phyloP scores from a whole-genome alignment of 2,329 filamentous ascomycete species.

The Plenodomus lindquistii region DNA sequence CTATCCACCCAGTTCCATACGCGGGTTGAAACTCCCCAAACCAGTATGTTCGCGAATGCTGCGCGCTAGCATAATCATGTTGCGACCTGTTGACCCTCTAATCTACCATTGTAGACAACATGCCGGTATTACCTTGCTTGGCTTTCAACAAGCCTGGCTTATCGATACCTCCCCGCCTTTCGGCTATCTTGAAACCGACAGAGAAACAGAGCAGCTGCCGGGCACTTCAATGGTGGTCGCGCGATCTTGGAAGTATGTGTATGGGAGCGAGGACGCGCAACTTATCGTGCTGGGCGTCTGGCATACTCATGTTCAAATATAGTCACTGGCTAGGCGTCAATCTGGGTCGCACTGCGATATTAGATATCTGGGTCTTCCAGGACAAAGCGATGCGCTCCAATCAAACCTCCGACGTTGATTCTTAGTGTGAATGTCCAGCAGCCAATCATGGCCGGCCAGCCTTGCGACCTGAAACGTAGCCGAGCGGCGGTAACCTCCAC shows the following conservation, averaged over 20 bases:
- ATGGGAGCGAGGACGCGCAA: background rate
- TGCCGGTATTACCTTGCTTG: background rate
- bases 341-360: conserved; percentile 16
- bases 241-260: background rate
- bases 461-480: conserved; percentile 25
- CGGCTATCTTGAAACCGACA: background rate
- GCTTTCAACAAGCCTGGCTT: background rate
- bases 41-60: no score
- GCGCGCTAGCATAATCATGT: no score
- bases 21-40: no score
- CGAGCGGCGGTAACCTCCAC: conserved; percentile 5
- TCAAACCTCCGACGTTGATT: conserved; percentile 18
- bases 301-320: conserved; percentile 18
- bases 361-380: conserved; percentile 3
- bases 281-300: conserved; percentile 14
- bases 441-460: conserved; percentile 23
- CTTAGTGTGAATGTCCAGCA: conserved; percentile 10
- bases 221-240: background rate
- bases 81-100: background rate
- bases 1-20: no score
- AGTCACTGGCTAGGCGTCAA: conserved; percentile 31
- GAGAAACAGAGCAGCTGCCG: background rate
- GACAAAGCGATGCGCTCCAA: conserved; percentile 28
- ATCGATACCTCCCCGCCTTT: background rate
- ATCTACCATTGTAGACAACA: background rate